Evolutionary conservation across 768 basidiomycete genomes (phyloP).

Genomic region (Candolleomyces efflorescens): DNA sequence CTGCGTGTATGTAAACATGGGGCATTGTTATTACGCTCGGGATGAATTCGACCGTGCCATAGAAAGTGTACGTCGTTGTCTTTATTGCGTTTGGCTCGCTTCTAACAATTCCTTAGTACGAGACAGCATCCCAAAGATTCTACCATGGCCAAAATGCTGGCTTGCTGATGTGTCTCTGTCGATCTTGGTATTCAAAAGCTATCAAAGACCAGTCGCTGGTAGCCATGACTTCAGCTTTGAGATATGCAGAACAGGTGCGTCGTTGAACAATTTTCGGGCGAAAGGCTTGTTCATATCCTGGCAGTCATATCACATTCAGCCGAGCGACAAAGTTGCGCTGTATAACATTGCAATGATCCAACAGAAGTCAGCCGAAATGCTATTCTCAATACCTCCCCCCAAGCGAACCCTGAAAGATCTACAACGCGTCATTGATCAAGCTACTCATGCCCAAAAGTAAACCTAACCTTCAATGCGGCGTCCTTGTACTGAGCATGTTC

Average conservation of each 20-base stretch:
- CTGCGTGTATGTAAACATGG: constrained; percentile 93
- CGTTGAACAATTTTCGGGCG: constrained; percentile 3
- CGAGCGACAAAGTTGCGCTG: constrained; percentile 82
- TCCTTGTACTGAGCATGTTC: not conserved
- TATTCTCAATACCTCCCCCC: constrained; percentile 65
- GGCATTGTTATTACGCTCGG: constrained; percentile 88
- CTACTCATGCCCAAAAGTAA: constrained; percentile 82
- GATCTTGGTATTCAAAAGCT: constrained; percentile 94
- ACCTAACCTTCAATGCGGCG: constrained; percentile 15
- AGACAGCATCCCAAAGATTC: constrained; percentile 81
- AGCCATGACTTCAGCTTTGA: constrained; percentile 81
- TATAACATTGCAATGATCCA: constrained; percentile 99
- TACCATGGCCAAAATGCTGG: constrained; percentile 71
- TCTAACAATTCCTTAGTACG: constrained; percentile 56
- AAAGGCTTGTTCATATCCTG: not conserved
- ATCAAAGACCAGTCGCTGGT: constrained; percentile 81
- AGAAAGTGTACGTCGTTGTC: constrained; percentile 67
- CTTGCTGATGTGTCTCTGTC: constrained; percentile 78
- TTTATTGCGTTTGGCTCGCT: not conserved
- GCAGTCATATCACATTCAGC: constrained; percentile 82
- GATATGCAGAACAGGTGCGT: constrained; percentile 74
- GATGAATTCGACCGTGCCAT: constrained; percentile 97
- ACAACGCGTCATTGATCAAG: constrained; percentile 72
- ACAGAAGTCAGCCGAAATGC: constrained; percentile 91
- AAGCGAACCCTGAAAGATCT: constrained; percentile 84